Conservation (phyloP, 2,329 filamentous ascomycete species). For the Corniculantispora saksenae region DNA sequence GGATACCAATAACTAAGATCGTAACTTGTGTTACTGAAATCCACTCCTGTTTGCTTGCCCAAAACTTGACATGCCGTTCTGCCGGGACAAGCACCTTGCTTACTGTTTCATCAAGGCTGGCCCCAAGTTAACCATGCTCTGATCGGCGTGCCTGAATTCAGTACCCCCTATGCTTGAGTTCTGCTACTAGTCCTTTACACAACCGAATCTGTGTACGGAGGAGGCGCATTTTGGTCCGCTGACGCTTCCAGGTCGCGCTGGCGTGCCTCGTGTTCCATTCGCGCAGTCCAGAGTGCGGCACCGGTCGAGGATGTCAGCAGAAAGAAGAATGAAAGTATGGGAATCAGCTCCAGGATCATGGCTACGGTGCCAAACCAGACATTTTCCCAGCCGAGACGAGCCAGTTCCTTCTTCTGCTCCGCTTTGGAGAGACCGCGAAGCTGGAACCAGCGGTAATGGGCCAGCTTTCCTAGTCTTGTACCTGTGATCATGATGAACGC, state of each 20-base stretch:
- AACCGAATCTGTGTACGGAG: constrained; percentile 16
- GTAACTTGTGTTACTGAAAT: too few relatives aligned
- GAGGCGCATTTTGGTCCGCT: constrained; percentile 9
- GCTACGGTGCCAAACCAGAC: constrained; percentile 90
- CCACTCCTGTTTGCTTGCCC: too few relatives aligned
- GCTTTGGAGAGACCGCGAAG: constrained; percentile 73
- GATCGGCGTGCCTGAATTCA: too few relatives aligned
- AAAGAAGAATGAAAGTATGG: constrained; percentile 91
- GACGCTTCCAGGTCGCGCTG: constrained; percentile 15
- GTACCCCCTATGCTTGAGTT: too few relatives aligned
- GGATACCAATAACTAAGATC: too few relatives aligned
- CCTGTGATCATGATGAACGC: constrained; percentile 88
- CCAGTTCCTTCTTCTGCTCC: constrained; percentile 70
- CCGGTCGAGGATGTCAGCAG: constrained; percentile 84
- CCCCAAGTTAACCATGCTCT: background rate
- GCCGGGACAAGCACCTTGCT: too few relatives aligned
- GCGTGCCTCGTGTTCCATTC: constrained; percentile 64
- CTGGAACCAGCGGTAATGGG: constrained; percentile 89
- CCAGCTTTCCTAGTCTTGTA: constrained; percentile 80
- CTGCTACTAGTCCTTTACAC: too few relatives aligned
- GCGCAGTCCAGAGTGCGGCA: constrained; percentile 81
- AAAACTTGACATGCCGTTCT: too few relatives aligned
- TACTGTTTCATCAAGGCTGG: too few relatives aligned
- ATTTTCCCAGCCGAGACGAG: constrained; percentile 74
- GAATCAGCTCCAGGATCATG: constrained; percentile 82